Conservation (phyloP, 1,139 yeast species). For the Pneumocystis murina region DNA sequence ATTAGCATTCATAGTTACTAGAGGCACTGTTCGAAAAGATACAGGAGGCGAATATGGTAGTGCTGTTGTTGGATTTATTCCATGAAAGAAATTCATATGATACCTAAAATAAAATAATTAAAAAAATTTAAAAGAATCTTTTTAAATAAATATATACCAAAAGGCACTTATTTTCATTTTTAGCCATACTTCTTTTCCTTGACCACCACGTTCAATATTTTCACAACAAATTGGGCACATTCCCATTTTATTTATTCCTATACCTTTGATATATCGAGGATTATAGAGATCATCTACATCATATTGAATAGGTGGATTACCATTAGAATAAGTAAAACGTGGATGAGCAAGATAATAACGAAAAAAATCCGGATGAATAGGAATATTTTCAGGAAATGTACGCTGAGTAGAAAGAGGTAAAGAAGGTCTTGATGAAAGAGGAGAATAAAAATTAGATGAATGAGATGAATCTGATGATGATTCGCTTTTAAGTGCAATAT, state of each 20-base stretch:
- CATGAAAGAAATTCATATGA: conserved; percentile 14
- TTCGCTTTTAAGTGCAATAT: not conserved
- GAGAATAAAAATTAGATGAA: not conserved
- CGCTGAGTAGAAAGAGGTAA: not conserved
- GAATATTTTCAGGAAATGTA: conserved; percentile 1
- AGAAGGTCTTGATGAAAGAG: not conserved
- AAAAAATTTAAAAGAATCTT: not conserved
- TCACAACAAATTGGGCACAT: conserved; percentile 6
- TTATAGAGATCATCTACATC: conserved; percentile 5
- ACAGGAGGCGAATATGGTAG: conserved; percentile 13
- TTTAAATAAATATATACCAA: conserved; percentile 7
- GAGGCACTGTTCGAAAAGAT: conserved; percentile 8
- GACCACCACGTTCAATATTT: not conserved
- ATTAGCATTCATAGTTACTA: not conserved
- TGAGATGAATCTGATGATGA: not conserved
- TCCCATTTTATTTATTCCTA: conserved; percentile 4
- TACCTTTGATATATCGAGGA: conserved; percentile 5
- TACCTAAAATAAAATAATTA: conserved; percentile 10
- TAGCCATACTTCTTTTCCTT: conserved; percentile 2
- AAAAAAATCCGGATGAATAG: conserved; percentile 1
- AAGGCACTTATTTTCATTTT: conserved; percentile 6
- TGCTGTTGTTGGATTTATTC: conserved; percentile 10
- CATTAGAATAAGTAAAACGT: not conserved
- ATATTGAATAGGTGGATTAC: not conserved
- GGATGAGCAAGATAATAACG: conserved; percentile 1